Conservation (phyloP, 208 protist genomes). For the Trypanosoma vivax region DNA sequence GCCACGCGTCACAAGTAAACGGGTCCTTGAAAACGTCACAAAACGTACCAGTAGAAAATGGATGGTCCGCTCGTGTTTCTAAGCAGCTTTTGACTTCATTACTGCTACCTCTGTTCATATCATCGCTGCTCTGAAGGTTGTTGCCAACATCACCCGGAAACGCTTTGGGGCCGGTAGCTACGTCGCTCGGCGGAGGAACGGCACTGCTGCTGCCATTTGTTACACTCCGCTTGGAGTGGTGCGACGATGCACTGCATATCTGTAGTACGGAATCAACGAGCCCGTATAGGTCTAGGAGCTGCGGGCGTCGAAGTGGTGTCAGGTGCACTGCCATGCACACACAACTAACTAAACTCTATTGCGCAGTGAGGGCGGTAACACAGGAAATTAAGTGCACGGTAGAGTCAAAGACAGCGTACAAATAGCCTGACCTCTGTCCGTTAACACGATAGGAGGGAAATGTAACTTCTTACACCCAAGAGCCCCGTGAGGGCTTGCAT, state of each 20-base stretch:
- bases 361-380: background rate
- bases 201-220: slow-evolving; percentile 4
- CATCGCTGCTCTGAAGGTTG: background rate
- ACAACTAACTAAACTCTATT: background rate
- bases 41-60: slow-evolving; percentile 41
- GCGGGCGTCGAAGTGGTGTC: slow-evolving; percentile 56
- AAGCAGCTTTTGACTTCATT: background rate
- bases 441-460: no score
- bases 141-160: background rate
- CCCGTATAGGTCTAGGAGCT: slow-evolving; percentile 57
- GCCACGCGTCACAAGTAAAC: slow-evolving; percentile 35
- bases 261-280: slow-evolving; percentile 33
- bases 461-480: no score
- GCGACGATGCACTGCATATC: background rate
- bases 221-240: slow-evolving; percentile 4
- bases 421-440: no score
- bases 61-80: slow-evolving; percentile 19
- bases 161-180: background rate
- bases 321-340: slow-evolving; percentile 30
- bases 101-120: background rate
- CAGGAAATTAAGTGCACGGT: background rate
- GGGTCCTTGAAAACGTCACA: slow-evolving; percentile 62
- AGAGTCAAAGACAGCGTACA: no score
- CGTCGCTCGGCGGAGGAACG: background rate
- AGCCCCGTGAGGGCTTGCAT: no score